A percentile compares a stretch with the other conserved stretches of the same genome.
phyloP scores from a whole-genome alignment of 768 basidiomycete genomes.

The Phanerochaete sordida region DNA sequence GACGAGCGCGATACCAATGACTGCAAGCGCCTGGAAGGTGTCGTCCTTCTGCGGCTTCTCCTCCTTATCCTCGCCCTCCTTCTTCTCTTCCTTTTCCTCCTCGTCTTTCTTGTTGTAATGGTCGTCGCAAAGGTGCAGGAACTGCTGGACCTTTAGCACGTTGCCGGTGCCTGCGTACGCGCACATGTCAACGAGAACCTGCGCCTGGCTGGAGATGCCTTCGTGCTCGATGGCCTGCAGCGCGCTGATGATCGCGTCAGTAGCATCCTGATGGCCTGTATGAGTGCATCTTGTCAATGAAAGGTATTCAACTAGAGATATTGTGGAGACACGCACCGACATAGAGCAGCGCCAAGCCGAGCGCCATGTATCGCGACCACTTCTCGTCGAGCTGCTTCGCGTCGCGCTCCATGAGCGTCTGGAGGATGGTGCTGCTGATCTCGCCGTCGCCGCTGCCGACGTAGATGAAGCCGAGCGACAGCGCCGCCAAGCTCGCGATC shows the following conservation, averaged over 20 bases:
- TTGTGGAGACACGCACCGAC: constrained; percentile 56
- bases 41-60: constrained; percentile 55
- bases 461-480: constrained; percentile 92
- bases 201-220: constrained; percentile 85
- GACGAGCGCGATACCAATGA: constrained; percentile 89
- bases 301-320: neutral
- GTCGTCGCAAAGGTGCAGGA: constrained; percentile 93
- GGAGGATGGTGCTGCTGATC: constrained; percentile 82
- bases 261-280: constrained; percentile 79
- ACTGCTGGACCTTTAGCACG: constrained; percentile 86
- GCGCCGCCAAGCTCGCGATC: constrained; percentile 77
- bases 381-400: constrained; percentile 82
- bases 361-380: constrained; percentile 88
- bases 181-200: constrained; percentile 90
- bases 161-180: constrained; percentile 95
- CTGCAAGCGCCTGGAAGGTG: constrained; percentile 88
- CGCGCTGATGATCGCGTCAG: constrained; percentile 91
- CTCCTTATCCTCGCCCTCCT: constrained; percentile 51
- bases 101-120: constrained; percentile 55
- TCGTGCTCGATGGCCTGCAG: constrained; percentile 86
- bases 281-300: constrained; percentile 27
- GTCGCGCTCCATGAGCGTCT: constrained; percentile 84
- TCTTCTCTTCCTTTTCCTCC: constrained; percentile 48
- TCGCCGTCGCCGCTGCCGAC: constrained; percentile 96
- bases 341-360: constrained; percentile 88